Evolutionary conservation across 768 basidiomycete species (phyloP).

Genomic region (Mrakia gelida): DNA sequence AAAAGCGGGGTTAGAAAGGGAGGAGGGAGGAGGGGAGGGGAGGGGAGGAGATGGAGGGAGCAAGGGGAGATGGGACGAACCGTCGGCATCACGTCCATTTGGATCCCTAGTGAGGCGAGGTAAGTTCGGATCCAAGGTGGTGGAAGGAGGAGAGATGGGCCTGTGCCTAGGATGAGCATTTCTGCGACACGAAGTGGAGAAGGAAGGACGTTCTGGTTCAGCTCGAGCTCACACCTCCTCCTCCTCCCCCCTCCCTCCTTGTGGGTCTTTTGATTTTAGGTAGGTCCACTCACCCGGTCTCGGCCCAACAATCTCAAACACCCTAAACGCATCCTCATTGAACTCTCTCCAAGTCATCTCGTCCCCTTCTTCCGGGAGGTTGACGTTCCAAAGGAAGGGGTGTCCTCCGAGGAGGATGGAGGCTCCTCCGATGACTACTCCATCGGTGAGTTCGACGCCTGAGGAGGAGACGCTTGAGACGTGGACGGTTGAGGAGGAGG

Average conservation of each 20-base stretch:
- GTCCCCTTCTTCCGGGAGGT: constrained; percentile 44
- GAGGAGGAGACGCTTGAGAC: neutral
- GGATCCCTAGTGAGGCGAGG: constrained; percentile 71
- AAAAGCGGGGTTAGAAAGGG: neutral
- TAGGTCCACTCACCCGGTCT: constrained; percentile 64
- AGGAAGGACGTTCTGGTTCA: neutral
- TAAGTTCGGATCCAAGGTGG: constrained; percentile 64
- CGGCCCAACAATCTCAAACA: constrained; percentile 77
- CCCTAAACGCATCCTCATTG: constrained; percentile 65
- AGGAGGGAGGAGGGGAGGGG: neutral
- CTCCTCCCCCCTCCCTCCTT: neutral
- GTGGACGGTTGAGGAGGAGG: neutral
- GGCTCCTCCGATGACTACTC: constrained; percentile 63
- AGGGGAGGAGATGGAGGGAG: neutral
- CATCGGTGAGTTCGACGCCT: neutral
- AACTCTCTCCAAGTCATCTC: constrained; percentile 59
- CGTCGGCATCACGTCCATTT: constrained; percentile 83
- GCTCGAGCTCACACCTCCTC: neutral
- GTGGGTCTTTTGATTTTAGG: too few relatives aligned
- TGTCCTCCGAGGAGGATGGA: constrained; percentile 81
- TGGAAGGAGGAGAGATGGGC: constrained; percentile 62
- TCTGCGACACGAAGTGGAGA: constrained; percentile 51
- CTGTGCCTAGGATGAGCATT: constrained; percentile 85
- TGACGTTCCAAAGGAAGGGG: constrained; percentile 86
- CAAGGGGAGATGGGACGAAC: constrained; percentile 48